Percentiles rank a stretch among this genome's conserved stretches.
These are phyloP conservation scores for Fusarium liriodendri DNA, from an alignment of 2,329 filamentous ascomycete genomes.

Conservation along the genomic window DNA sequence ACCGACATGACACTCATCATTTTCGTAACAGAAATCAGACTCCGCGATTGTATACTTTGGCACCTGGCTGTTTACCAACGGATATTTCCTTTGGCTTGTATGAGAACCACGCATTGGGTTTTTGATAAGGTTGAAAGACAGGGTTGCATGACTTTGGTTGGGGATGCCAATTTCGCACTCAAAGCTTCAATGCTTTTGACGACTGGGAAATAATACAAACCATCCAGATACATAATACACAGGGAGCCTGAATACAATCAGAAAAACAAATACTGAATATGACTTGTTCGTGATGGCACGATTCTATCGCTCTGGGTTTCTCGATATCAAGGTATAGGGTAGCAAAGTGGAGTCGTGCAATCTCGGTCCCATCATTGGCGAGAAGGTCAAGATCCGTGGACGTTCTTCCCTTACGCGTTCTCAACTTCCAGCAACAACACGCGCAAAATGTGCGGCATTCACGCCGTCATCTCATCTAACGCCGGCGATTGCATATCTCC, in stretches of 20 bases:
- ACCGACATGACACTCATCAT: not conserved
- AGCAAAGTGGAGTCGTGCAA: not conserved
- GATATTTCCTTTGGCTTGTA: not conserved
- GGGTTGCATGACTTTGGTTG: too few species aligned
- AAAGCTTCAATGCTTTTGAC: too few species aligned
- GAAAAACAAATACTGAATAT: not conserved
- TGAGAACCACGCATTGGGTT: not conserved
- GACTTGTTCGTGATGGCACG: not conserved
- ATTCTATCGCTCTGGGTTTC: not conserved
- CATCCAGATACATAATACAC: too few species aligned
- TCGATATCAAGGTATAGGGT: not conserved
- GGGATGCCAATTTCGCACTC: too few species aligned
- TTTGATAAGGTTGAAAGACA: too few species aligned
- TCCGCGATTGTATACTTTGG: not conserved
- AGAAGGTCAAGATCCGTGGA: not conserved
- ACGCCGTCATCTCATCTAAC: constrained; percentile 59
- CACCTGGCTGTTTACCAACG: not conserved
- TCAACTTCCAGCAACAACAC: constrained; percentile 8
- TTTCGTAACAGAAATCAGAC: not conserved
- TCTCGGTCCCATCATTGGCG: not conserved
- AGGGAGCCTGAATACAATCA: too few species aligned
- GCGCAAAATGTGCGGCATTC: constrained; percentile 70
- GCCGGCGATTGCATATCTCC: constrained; percentile 44
- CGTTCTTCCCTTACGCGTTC: constrained; percentile 2
- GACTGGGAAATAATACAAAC: too few species aligned